Conservation (phyloP, 192 early-diverging fungal species). For the Spinellus fusiger region DNA sequence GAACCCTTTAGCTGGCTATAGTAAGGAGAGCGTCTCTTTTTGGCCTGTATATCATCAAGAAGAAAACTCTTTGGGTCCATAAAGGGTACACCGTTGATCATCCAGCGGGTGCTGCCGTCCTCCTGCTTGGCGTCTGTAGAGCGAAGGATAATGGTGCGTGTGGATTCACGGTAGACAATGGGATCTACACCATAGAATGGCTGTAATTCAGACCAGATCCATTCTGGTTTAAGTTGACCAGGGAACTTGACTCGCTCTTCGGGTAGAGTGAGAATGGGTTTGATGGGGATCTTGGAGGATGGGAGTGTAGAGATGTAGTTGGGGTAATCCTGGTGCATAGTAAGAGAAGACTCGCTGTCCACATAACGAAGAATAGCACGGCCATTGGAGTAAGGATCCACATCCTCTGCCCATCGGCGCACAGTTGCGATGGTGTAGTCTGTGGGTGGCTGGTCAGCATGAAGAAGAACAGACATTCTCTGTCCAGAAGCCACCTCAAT, state of each 20-base stretch:
- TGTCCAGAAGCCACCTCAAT: slow-evolving; percentile 40
- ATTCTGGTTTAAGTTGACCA: background rate
- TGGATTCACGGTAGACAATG: background rate
- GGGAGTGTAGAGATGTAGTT: no score
- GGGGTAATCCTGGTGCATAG: no score
- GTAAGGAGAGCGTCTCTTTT: background rate
- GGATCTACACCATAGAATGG: slow-evolving; percentile 11
- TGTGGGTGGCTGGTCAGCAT: slow-evolving; percentile 17
- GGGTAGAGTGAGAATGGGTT: no score
- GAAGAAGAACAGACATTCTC: slow-evolving; percentile 43
- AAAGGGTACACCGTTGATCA: slow-evolving; percentile 20
- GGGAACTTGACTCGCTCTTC: background rate
- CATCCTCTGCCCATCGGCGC: slow-evolving; percentile 14
- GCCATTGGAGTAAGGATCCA: slow-evolving; percentile 11
- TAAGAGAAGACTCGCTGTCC: no score
- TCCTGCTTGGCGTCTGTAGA: background rate
- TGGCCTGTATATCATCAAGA: slow-evolving; percentile 9
- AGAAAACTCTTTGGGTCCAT: slow-evolving; percentile 4
- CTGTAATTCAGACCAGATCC: slow-evolving; percentile 22
- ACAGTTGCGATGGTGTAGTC: slow-evolving; percentile 28
- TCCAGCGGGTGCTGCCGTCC: slow-evolving; percentile 14
- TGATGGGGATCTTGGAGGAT: background rate
- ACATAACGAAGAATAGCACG: slow-evolving; percentile 17
- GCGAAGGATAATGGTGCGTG: slow-evolving; percentile 13
- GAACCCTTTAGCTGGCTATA: background rate